These are phyloP conservation scores for Mycena crocata DNA, from an alignment of 768 basidiomycete genomes.

Conservation along the genomic window DNA sequence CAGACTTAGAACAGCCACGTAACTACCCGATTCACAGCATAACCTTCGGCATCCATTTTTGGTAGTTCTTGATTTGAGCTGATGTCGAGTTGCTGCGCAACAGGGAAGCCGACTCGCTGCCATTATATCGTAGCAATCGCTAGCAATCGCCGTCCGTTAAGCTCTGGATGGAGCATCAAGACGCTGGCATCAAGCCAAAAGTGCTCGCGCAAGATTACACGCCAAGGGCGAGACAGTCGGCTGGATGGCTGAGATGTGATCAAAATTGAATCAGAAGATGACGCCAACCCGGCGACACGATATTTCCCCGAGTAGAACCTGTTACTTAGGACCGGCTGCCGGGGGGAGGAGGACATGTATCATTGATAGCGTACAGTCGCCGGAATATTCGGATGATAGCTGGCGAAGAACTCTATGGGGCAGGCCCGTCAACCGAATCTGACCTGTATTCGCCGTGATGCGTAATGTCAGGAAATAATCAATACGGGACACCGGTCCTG, in stretches of 20 bases:
- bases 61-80: slow-evolving; percentile 2
- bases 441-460: slow-evolving; percentile 2
- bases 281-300: slow-evolving; percentile 4
- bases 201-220: not conserved
- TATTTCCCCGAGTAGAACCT: not conserved
- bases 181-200: not conserved
- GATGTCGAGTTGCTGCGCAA: not conserved
- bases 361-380: not conserved
- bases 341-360: not conserved
- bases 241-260: not conserved
- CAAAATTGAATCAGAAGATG: slow-evolving; percentile 5
- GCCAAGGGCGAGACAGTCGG: not conserved
- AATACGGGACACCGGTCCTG: slow-evolving; percentile 1
- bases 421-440: not conserved
- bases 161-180: not conserved
- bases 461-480: not conserved
- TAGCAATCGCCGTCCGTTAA: not conserved
- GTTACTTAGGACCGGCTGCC: slow-evolving; percentile 8
- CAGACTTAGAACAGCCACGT: not conserved
- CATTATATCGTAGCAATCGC: slow-evolving; percentile 14
- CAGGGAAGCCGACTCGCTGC: not conserved
- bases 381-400: slow-evolving; percentile 1
- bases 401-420: slow-evolving; percentile 9
- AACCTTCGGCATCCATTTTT: slow-evolving; percentile 3
- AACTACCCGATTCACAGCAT: slow-evolving; percentile 2